phyloP scores from a whole-genome alignment of 1,139 yeast genomes.

The Geotrichum citri-aurantii region DNA sequence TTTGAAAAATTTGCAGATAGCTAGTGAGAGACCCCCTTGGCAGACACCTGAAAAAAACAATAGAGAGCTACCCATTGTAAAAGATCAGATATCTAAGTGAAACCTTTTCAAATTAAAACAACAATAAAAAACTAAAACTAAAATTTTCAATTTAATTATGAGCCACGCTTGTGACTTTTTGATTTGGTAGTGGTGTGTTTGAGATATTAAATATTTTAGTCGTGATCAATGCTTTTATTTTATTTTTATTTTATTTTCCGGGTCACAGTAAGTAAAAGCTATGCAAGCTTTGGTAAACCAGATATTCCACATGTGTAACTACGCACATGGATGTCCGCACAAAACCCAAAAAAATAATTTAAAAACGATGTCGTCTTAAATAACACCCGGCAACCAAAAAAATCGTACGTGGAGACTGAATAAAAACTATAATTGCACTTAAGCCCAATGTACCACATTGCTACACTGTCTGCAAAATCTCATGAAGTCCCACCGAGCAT shows the following conservation, averaged over 20 bases:
- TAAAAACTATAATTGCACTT: not conserved
- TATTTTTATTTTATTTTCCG: not conserved
- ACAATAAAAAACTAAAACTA: not conserved
- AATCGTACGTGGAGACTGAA: not conserved
- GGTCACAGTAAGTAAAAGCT: not conserved
- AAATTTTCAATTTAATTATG: no score
- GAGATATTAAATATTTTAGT: not conserved
- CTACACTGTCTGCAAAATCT: not conserved
- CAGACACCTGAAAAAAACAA: no score
- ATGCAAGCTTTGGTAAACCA: not conserved
- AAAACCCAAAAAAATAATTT: not conserved
- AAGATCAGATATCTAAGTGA: no score
- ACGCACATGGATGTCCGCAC: not conserved
- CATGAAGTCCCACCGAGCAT: not conserved
- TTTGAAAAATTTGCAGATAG: not conserved
- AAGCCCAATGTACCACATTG: not conserved
- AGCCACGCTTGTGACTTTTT: no score
- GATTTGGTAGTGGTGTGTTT: not conserved
- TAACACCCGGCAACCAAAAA: not conserved
- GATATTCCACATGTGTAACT: not conserved
- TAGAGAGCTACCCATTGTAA: no score
- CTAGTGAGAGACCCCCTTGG: not conserved
- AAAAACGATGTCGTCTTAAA: not conserved
- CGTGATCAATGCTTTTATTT: not conserved
- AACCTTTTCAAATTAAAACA: no score